Evolutionary conservation across 2,329 filamentous ascomycete species (phyloP), one percentile per base, ranked within the genome.

Genomic region (Penicillium sp.): DNA sequence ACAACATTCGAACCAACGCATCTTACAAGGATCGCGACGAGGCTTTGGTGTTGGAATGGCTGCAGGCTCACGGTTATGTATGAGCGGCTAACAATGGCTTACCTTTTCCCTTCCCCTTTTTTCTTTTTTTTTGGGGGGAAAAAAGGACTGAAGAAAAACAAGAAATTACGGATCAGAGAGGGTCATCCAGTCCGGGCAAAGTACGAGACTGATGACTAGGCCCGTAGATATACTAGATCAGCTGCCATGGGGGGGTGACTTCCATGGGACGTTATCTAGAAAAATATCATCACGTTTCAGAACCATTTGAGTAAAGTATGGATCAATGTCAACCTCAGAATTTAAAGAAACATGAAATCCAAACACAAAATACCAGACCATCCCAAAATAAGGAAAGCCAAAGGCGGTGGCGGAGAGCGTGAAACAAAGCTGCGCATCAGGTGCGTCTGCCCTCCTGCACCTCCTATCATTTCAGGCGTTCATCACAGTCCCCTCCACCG

Each of bases 1-100:
- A 97, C 69, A 91, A 87, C 56, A 89, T 97, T 59, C 83, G 86
- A 38, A 90, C 88, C 10, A 87, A 92, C 64, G 90, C 90, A 4
- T 84, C 84, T 36, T 99, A 96, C 77, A 86, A 85, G 69, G 78
- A 85, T 71, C 82, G 94, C 50, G 94, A 97, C 70, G 79, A 84
- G 50, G 79, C 78, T 46, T 76, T 81, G 40, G 81, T 96, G 48
- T 80, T 87, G 72, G 88, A 91, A 74, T 97, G 92, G 92, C 74
- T 97, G 61, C 76, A 73, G 57, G 76, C 76, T 22, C 79, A 86
- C 69, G 79, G 78, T 1, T 88, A 88, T 71, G 72, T 70, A 16
- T 79, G 63, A 75, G 44, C 35, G 10, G 11, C 16, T 16, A 16
- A 11, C 22, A 41, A n/a, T n/a, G n/a, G n/a, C n/a, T n/a, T n/a